Evolutionary conservation across 306 rosid genomes (phyloP).

Genomic region (Hippophae tibetana): DNA sequence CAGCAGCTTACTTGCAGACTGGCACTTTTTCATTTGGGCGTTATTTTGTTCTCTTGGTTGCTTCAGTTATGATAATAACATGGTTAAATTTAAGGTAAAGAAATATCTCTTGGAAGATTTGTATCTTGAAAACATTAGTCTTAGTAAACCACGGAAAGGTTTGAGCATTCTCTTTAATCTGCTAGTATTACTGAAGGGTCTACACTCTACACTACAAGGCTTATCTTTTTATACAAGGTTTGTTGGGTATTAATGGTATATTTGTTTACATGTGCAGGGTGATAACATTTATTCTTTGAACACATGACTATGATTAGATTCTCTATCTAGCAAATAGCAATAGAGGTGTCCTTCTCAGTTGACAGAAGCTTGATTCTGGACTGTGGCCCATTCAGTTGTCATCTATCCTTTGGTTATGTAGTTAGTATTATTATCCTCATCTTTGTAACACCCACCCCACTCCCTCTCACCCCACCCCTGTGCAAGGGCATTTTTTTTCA

Average conservation of each 20-base stretch:
- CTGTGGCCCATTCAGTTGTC: not conserved
- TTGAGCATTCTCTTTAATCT: too few species aligned
- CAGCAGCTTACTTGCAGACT: constrained; percentile 65
- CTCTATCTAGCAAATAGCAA: not conserved
- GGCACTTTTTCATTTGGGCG: constrained; percentile 51
- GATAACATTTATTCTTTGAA: not conserved
- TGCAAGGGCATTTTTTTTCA: too few species aligned
- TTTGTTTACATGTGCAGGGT: not conserved
- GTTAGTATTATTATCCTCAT: not conserved
- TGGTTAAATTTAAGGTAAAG: constrained; percentile 79
- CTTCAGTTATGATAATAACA: constrained; percentile 71
- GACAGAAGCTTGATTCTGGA: not conserved
- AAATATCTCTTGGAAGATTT: not conserved
- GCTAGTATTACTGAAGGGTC: too few species aligned
- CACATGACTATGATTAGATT: not conserved
- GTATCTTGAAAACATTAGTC: too few species aligned
- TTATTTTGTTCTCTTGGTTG: constrained; percentile 49
- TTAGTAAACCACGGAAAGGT: too few species aligned
- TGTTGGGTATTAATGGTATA: too few species aligned
- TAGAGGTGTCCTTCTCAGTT: not conserved
- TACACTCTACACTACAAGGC: too few species aligned
- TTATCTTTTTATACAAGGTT: too few species aligned
- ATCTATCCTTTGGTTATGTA: not conserved
- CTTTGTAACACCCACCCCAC: not conserved
- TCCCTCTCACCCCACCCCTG: too few species aligned